A percentile compares a stretch with the other conserved stretches of the same genome.
These are phyloP conservation scores for Penicillium robsamsonii DNA, from an alignment of 495 filamentous ascomycete species.

Conservation along the genomic window DNA sequence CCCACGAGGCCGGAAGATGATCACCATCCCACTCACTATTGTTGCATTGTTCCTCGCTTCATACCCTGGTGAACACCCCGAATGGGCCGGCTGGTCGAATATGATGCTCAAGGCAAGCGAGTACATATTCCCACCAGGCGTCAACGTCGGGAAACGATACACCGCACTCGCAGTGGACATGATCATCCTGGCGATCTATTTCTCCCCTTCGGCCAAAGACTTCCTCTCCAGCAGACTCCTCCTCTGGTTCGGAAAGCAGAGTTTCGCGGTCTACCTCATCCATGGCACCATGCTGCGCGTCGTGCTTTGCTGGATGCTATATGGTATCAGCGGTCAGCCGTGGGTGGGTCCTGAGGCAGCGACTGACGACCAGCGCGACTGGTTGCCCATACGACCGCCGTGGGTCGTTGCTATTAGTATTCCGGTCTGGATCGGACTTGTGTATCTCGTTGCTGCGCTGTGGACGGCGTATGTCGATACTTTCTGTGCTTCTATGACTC, in stretches of 20 bases:
- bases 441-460: slow-evolving; percentile 56
- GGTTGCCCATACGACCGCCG: slow-evolving; percentile 38
- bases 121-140: slow-evolving; percentile 55
- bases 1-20: slow-evolving; percentile 59
- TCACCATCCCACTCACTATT: slow-evolving; percentile 56
- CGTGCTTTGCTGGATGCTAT: slow-evolving; percentile 61
- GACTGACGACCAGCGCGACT: slow-evolving; percentile 39
- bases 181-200: slow-evolving; percentile 55
- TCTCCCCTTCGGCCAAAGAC: slow-evolving; percentile 56
- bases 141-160: slow-evolving; percentile 53
- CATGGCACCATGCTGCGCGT: slow-evolving; percentile 66
- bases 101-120: slow-evolving; percentile 42
- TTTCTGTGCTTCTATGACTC: slow-evolving; percentile 59
- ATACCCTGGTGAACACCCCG: slow-evolving; percentile 59
- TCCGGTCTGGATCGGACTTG: slow-evolving; percentile 55
- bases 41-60: slow-evolving; percentile 60
- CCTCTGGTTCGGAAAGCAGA: slow-evolving; percentile 66
- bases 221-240: slow-evolving; percentile 57
- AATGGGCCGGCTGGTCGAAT: slow-evolving; percentile 60
- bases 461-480: slow-evolving; percentile 68
- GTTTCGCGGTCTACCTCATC: slow-evolving; percentile 68
- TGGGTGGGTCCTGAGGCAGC: slow-evolving; percentile 48
- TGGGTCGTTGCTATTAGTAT: slow-evolving; percentile 49
- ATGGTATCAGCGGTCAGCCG: slow-evolving; percentile 54
- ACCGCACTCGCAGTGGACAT: slow-evolving; percentile 60